These are phyloP conservation scores for Cicer bijugum DNA, from an alignment of 306 rosid species.

Conservation along the genomic window DNA sequence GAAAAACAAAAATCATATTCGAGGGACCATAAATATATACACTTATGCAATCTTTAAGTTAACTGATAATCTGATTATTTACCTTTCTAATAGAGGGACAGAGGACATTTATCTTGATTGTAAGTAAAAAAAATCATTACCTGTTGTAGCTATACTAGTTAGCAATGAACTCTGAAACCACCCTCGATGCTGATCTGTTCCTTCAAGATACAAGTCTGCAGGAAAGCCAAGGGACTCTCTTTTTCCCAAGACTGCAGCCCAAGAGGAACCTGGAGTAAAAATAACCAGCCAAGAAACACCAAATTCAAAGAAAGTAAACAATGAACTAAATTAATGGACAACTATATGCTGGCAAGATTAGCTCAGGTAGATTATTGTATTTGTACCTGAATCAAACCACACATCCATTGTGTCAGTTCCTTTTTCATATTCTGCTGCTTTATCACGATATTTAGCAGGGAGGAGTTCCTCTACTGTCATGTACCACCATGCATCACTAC, in stretches of 20 bases:
- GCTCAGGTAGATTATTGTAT: slow-evolving; percentile 19
- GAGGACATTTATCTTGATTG: not conserved
- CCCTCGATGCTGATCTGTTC: slow-evolving; percentile 99
- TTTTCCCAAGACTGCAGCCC: slow-evolving; percentile 93
- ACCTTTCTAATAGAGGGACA: not conserved
- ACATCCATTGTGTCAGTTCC: slow-evolving; percentile 99
- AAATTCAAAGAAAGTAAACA: slow-evolving; percentile 36
- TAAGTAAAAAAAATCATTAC: slow-evolving; percentile 50
- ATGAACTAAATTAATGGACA: slow-evolving; percentile 22
- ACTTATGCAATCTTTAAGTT: not conserved
- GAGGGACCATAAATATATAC: not conserved
- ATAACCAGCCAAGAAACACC: slow-evolving; percentile 39
- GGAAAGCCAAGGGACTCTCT: slow-evolving; percentile 74
- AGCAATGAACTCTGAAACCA: slow-evolving; percentile 99
- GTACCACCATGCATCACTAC: slow-evolving; percentile 99
- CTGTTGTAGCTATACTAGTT: slow-evolving; percentile 90
- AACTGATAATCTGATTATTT: not conserved
- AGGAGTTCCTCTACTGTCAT: slow-evolving; percentile 94
- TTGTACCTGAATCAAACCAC: slow-evolving; percentile 98
- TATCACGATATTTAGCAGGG: slow-evolving; percentile 73
- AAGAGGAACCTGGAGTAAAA: slow-evolving; percentile 87
- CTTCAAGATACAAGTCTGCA: slow-evolving; percentile 96
- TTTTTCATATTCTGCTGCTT: slow-evolving; percentile 90
- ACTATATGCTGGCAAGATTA: slow-evolving; percentile 21
- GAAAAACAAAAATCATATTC: not conserved